These are phyloP conservation scores for Parastagonospora avenae DNA, from an alignment of 2,329 filamentous ascomycete genomes.

Conservation along the genomic window DNA sequence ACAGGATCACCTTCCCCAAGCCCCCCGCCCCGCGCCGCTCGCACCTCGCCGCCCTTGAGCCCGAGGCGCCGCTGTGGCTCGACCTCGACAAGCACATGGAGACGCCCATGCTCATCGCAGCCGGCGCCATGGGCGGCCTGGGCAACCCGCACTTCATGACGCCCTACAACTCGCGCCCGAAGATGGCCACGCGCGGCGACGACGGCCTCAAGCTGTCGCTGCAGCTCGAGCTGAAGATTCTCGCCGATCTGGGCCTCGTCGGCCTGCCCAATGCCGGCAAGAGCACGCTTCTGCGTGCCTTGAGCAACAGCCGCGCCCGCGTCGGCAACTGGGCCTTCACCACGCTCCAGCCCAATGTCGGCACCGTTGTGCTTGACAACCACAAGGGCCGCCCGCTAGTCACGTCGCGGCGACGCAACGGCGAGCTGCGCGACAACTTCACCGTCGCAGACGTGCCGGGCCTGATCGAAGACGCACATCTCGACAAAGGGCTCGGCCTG, in stretches of 20 bases:
- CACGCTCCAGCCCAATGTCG: constrained; percentile 91
- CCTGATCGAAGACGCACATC: constrained; percentile 87
- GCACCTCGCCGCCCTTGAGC: constrained; percentile 69
- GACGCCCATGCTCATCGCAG: constrained; percentile 81
- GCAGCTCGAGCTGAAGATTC: constrained; percentile 89
- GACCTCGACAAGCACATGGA: constrained; percentile 72
- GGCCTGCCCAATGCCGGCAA: constrained; percentile 96
- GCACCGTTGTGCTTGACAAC: constrained; percentile 90
- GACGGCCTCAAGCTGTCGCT: constrained; percentile 77
- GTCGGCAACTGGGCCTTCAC: constrained; percentile 97
- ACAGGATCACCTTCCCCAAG: constrained; percentile 62
- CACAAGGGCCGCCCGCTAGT: constrained; percentile 74
- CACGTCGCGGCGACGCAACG: constrained; percentile 52
- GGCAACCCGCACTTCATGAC: constrained; percentile 94
- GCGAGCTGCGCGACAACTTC: constrained; percentile 73
- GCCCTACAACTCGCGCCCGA: constrained; percentile 73
- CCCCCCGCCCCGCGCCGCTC: constrained; percentile 62
- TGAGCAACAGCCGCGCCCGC: constrained; percentile 86
- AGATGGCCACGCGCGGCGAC: constrained; percentile 88
- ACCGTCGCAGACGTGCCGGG: constrained; percentile 96
- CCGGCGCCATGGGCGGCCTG: constrained; percentile 85
- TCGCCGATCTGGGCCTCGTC: constrained; percentile 93
- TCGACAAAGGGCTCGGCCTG: constrained; percentile 88
- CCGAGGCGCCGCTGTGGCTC: constrained; percentile 68
- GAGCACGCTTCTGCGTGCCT: constrained; percentile 83